Evolutionary conservation across 345 rosid genomes (phyloP).

Genomic region (Crucihimalaya himalaica): DNA sequence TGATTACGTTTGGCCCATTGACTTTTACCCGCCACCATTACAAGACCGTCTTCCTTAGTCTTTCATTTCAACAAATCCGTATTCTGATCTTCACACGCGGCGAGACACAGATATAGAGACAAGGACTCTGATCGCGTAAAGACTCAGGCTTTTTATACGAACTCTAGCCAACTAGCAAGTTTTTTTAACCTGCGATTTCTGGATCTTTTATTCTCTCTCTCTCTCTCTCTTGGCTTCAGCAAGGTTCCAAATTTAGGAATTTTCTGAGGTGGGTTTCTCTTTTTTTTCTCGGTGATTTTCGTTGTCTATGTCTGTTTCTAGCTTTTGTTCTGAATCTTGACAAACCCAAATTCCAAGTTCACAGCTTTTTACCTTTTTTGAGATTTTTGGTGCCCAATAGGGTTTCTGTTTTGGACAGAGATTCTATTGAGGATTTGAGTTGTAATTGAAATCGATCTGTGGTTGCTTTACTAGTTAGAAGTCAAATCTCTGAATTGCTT

Average conservation of each 20-base stretch:
- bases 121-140: slow-evolving; percentile 26
- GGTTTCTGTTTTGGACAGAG: slow-evolving; percentile 1
- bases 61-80: slow-evolving; percentile 32
- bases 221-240: slow-evolving; percentile 12
- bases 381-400: not conserved
- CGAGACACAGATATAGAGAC: not conserved
- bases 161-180: not conserved
- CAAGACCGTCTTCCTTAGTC: slow-evolving; percentile 25
- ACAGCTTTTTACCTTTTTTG: no score
- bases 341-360: slow-evolving; percentile 19
- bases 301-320: slow-evolving; percentile 4
- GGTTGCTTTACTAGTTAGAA: not conserved
- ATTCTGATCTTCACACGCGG: slow-evolving; percentile 16
- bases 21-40: slow-evolving; percentile 38
- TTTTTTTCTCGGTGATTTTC: not conserved
- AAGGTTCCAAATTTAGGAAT: not conserved
- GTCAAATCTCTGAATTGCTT: slow-evolving; percentile 17
- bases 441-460: slow-evolving; percentile 14
- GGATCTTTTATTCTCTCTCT: not conserved
- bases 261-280: slow-evolving; percentile 38
- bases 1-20: slow-evolving; percentile 34
- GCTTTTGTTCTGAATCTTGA: slow-evolving; percentile 13
- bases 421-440: not conserved
- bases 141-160: slow-evolving; percentile 6
- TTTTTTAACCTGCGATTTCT: slow-evolving; percentile 12